Conservation (phyloP, 2,329 filamentous ascomycete genomes). For the Cordyceps tenuipes region DNA sequence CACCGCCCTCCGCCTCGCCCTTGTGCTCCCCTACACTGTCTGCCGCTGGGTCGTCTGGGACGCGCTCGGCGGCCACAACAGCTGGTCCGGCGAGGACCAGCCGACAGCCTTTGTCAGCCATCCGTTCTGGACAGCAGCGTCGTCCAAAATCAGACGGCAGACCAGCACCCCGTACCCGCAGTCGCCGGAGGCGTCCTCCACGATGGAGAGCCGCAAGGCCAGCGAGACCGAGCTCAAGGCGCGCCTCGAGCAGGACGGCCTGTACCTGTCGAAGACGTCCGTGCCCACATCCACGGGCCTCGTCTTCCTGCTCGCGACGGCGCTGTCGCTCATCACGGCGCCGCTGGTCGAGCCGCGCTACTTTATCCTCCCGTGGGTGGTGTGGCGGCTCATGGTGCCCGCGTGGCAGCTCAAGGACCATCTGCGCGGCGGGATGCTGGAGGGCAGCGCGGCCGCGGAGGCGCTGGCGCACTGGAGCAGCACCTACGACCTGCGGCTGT, state of each 20-base stretch:
- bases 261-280: conserved; percentile 21
- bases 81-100: conserved; percentile 13
- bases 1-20: conserved; percentile 54
- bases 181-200: background rate
- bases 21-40: conserved; percentile 61
- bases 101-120: conserved; percentile 21
- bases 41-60: conserved; percentile 62
- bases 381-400: conserved; percentile 79
- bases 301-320: conserved; percentile 57
- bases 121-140: conserved; percentile 19
- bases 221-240: conserved; percentile 14
- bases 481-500: conserved; percentile 38
- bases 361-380: conserved; percentile 90
- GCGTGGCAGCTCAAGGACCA: conserved; percentile 24
- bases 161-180: conserved; percentile 2
- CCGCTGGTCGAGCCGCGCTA: conserved; percentile 93
- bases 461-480: background rate
- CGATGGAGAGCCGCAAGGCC: background rate
- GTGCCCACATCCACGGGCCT: conserved; percentile 43
- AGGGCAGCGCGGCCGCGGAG: background rate
- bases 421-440: background rate
- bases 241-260: conserved; percentile 19
- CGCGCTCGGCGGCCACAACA: conserved; percentile 42
- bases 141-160: background rate
- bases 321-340: conserved; percentile 74